Base-by-base conservation (phyloP, 164 flowering plant genomes). In the Tinospora cordifolia region DNA sequence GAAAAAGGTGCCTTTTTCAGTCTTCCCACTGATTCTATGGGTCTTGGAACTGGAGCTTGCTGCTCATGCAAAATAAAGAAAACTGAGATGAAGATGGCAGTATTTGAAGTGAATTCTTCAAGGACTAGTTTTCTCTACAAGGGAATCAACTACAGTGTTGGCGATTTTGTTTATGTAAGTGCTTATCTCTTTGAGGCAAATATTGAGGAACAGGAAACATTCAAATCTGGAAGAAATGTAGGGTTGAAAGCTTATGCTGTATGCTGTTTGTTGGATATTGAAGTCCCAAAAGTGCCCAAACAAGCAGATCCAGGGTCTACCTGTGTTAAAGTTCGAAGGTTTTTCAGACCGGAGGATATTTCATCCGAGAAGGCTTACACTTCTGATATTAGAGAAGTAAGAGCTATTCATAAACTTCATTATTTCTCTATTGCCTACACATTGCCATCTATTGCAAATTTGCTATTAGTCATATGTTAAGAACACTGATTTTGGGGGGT, bases 291-390 rank as follows among this genome's bases (percentile, higher is more conserved):
- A 54, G 74, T 71, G 17, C 36, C 84, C 21, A 82, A 78, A 71
- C 34, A 81, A 65, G 78, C 80, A 76, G 76, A 71, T 15, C 58
- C 74, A 7, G 69, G 51, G 66, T 82, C 83, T 36, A 80, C 84
- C 0, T 19, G 77, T 70, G 83, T 89, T 49, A 86, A 85, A 75
- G 86, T 90, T 46, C 76, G 90, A 70, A 86, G 96, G 79, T 94
- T 89, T 80, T 94, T 82, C 80, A 84, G 98, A 68, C 98, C 99
- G 22, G 98, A 94, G 73, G 99, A 94, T 44, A 75, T 90, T 59
- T 92, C 98, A 64, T 57, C 80, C 21, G 91, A 91, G 71, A 90
- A 92, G 78, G 94, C 98, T 30, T 90, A 94, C 79, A 71, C 65
- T 39, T 90, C 97, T 27, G 96, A 94, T 76, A 81, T 92, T 69